Base-by-base conservation (phyloP, 306 rosid species). In the Myrica gale region DNA sequence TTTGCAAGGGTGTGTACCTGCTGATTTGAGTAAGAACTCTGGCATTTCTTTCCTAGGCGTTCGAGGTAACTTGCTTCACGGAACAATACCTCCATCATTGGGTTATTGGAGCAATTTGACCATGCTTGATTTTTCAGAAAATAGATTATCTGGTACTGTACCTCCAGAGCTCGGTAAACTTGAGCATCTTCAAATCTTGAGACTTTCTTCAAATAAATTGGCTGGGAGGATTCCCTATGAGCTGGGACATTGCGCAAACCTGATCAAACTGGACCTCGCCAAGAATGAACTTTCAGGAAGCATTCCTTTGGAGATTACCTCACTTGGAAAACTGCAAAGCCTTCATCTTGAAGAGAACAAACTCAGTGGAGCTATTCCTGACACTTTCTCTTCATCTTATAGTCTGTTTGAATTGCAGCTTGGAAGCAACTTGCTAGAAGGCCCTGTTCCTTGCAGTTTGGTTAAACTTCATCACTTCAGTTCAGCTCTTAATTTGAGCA, bases 61-160 rank as follows among this genome's bases (percentile, higher is more conserved):
- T 75, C 73, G 56, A 32, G 72, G 44, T 20, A 75, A 75, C 73
- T 75, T 75, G 79, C 73, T 75, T 9, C 63, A 65, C 12, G 79
- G 79, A 66, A 66, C 13, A 50, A 52, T 75, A 75, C 73, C 79
- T 5, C 21, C 73, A 50, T 52, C 19, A 52, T 50, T 75, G 19
- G 79, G 79, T 51, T 8, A 41, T 52, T 75, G 79, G 79, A 75
- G 63, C 42, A 68, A 76, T 76, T 66, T 76, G 26, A 21, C 80
- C 9, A 76, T 76, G 74, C 74, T 76, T 56, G 80, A 76, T 54
- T 69, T 76, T 19, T 55, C 74, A 2, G 4, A 55, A 54, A 76
- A 76, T 66, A 9, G 11, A 3, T 11, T 76, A 45, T 68, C 74
- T 21, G 74, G 80, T 4, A 68, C 74, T 15, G 17, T 76, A 15